Conservation (phyloP, 2,329 filamentous ascomycete species). For the Fusarium acutatum region DNA sequence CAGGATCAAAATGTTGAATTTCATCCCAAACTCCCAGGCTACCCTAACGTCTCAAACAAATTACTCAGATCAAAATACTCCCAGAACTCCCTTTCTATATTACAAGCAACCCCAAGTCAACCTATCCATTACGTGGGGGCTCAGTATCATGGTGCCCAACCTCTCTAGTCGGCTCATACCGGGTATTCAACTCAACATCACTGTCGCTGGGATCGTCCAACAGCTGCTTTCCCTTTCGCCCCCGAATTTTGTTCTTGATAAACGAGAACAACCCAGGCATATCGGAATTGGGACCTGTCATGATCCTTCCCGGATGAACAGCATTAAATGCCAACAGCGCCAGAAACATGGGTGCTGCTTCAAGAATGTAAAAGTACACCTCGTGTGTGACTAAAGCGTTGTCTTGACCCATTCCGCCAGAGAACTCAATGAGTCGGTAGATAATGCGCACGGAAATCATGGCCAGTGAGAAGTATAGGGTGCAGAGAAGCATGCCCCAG, state of each 20-base stretch:
- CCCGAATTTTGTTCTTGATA: slow-evolving; percentile 5
- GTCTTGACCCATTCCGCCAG: slow-evolving; percentile 46
- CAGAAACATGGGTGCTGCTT: slow-evolving; percentile 53
- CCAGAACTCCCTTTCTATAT: background rate
- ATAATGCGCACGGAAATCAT: slow-evolving; percentile 59
- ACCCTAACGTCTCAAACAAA: rapidly evolving
- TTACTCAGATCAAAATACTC: no score
- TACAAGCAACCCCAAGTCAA: rapidly evolving
- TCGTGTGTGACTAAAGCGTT: slow-evolving; percentile 46
- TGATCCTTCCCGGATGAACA: slow-evolving; percentile 49
- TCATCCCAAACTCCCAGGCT: background rate
- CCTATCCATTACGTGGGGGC: background rate
- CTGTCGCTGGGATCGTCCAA: slow-evolving; percentile 25
- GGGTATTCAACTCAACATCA: slow-evolving; percentile 16
- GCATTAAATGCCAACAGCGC: slow-evolving; percentile 54
- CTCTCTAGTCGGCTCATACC: background rate
- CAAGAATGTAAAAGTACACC: slow-evolving; percentile 57
- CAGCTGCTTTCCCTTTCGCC: slow-evolving; percentile 10
- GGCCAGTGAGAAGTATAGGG: slow-evolving; percentile 48
- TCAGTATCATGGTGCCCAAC: background rate
- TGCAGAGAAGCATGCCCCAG: slow-evolving; percentile 31
- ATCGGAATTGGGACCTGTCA: slow-evolving; percentile 22
- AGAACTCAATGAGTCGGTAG: slow-evolving; percentile 63
- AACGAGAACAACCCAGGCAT: slow-evolving; percentile 29
- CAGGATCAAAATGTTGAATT: rapidly evolving